Conservation (phyloP, 2,329 filamentous ascomycete species). For the Pseudocercospora crystallina region DNA sequence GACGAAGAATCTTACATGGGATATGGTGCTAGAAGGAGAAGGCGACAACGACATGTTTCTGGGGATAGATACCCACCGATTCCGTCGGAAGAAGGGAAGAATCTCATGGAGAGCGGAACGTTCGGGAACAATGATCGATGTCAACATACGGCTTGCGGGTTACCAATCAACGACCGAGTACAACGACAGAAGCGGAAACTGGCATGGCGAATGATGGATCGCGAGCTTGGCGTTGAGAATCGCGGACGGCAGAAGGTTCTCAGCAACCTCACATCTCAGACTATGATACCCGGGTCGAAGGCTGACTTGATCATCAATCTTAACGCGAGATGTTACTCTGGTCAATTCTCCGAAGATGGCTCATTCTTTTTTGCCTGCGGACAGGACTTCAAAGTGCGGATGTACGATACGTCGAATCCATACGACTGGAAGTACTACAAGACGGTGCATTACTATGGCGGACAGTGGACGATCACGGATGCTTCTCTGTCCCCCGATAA, state of each 20-base stretch:
- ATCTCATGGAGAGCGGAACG: constrained; percentile 76
- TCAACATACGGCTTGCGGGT: constrained; percentile 49
- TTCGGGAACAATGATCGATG: constrained; percentile 69
- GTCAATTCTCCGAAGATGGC: constrained; percentile 94
- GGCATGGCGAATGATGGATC: constrained; percentile 70
- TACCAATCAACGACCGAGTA: constrained; percentile 30
- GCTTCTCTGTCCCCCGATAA: constrained; percentile 90
- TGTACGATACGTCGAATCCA: constrained; percentile 97
- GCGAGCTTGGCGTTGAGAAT: constrained; percentile 72
- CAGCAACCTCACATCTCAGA: constrained; percentile 66
- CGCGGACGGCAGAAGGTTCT: constrained; percentile 58
- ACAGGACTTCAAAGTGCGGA: constrained; percentile 89
- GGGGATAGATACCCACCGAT: constrained; percentile 72
- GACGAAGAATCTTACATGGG: constrained; percentile 37
- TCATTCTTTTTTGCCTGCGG: constrained; percentile 95
- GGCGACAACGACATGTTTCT: constrained; percentile 45
- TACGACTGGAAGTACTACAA: constrained; percentile 97
- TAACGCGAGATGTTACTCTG: constrained; percentile 83
- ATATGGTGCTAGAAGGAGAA: constrained; percentile 44
- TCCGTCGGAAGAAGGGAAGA: constrained; percentile 72
- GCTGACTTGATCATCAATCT: constrained; percentile 89
- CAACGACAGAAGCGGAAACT: constrained; percentile 61
- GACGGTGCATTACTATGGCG: constrained; percentile 84
- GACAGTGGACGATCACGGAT: constrained; percentile 95
- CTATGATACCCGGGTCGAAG: constrained; percentile 72